A percentile compares a stretch with the other conserved stretches of the same genome.
Evolutionary conservation across 495 filamentous ascomycete species (phyloP).

Genomic region (Astrothelium macrocarpum): DNA sequence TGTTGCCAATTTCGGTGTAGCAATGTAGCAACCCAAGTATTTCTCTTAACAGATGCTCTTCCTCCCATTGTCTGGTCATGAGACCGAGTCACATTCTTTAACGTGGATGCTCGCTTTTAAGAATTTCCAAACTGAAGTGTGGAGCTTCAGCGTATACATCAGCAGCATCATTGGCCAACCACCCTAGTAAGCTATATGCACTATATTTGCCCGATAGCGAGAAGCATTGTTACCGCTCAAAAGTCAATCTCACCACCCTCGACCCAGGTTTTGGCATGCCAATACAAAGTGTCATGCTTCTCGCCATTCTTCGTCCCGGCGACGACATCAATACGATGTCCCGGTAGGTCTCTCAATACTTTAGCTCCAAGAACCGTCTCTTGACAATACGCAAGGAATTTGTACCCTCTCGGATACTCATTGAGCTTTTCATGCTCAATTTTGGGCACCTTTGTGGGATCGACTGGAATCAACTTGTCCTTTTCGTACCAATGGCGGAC

Average conservation of each 20-base stretch:
- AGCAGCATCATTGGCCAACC: no score
- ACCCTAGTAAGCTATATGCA: background rate
- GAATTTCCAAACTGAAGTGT: no score
- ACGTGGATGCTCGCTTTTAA: no score
- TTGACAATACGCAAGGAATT: conserved; percentile 35
- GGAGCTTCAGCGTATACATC: background rate
- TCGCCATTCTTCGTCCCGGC: conserved; percentile 32
- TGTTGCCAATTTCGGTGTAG: no score
- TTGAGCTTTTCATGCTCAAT: conserved; percentile 16
- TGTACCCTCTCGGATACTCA: conserved; percentile 19
- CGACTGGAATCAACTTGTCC: conserved; percentile 21
- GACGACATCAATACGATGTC: conserved; percentile 34
- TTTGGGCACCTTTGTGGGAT: conserved; percentile 21
- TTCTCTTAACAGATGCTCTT: no score
- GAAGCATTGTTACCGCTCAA: conserved; percentile 11
- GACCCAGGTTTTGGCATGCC: conserved; percentile 39
- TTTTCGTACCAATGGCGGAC: conserved; percentile 28
- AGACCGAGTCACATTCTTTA: no score
- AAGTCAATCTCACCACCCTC: conserved; percentile 38
- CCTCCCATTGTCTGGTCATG: no score
- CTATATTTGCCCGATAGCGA: background rate
- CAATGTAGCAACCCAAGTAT: no score
- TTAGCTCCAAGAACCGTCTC: conserved; percentile 36
- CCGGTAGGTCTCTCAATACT: conserved; percentile 39
- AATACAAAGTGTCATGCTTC: conserved; percentile 41